Evolutionary conservation across 371 early-diverging fungal genomes (phyloP).

Genomic region (Encephalitozoon hellem): DNA sequence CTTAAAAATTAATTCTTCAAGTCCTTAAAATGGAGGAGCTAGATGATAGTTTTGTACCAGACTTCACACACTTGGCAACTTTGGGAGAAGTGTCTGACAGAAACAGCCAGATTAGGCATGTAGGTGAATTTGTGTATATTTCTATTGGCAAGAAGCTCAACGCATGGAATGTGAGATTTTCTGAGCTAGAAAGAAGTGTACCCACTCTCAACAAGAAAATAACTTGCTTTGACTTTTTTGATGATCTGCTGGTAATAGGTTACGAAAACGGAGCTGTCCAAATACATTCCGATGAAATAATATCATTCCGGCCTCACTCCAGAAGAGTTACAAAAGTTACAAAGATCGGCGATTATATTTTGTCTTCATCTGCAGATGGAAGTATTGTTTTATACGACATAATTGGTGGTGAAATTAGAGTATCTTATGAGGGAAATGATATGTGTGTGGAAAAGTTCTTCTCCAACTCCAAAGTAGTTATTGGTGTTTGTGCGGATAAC

Average conservation of each 20-base stretch:
- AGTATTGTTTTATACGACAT: constrained; percentile 11
- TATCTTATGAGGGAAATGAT: not conserved
- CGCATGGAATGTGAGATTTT: constrained; percentile 4
- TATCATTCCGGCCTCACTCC: not conserved
- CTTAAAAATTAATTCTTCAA: not conserved
- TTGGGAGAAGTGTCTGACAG: constrained; percentile 5
- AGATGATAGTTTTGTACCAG: constrained; percentile 33
- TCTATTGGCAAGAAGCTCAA: constrained; percentile 7
- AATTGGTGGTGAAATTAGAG: not conserved
- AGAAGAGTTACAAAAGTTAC: constrained; percentile 8
- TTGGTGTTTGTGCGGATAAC: constrained; percentile 6
- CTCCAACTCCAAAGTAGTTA: not conserved
- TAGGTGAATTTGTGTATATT: not conserved
- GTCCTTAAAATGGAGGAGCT: not conserved
- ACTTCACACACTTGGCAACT: constrained; percentile 16
- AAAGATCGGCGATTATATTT: not conserved
- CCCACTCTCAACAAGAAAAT: constrained; percentile 7
- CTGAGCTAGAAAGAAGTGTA: not conserved
- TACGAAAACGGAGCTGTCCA: constrained; percentile 38
- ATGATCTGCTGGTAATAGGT: constrained; percentile 7
- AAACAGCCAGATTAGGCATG: not conserved
- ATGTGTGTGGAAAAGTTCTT: not conserved
- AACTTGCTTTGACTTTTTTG: constrained; percentile 12
- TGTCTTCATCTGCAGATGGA: constrained; percentile 23
- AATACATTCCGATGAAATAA: not conserved